Conservation (phyloP, 2,329 filamentous ascomycete genomes). For the Trichoderma harzianum region DNA sequence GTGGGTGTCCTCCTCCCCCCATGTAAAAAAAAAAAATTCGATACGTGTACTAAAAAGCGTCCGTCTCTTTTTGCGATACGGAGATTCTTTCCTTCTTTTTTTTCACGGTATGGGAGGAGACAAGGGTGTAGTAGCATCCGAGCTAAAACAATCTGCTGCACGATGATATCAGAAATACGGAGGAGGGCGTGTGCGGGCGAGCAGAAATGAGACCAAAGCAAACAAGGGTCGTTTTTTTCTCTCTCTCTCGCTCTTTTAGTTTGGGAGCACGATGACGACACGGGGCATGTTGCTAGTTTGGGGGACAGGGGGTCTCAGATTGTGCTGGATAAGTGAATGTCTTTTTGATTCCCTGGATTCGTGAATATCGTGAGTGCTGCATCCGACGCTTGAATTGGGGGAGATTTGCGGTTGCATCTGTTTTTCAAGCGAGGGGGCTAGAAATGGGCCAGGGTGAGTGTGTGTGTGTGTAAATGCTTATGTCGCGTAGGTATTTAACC, state of each 20-base stretch:
- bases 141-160: conserved; percentile 7
- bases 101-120: neutral
- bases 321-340: neutral
- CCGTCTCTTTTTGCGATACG: neutral
- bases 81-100: neutral
- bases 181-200: conserved; percentile 6
- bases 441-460: neutral
- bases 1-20: neutral
- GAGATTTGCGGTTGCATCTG: neutral
- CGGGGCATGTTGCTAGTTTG: neutral
- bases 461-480: neutral
- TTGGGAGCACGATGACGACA: neutral
- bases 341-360: neutral
- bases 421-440: neutral
- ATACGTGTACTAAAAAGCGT: neutral
- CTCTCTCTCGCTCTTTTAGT: neutral
- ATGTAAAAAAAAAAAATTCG: neutral
- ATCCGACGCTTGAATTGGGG: neutral
- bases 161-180: conserved; percentile 10
- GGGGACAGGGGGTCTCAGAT: neutral
- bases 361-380: neutral
- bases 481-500: neutral
- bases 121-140: conserved; percentile 10
- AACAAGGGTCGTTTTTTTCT: neutral
- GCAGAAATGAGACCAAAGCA: neutral